phyloP scores from a whole-genome alignment of 345 rosid genomes.

The Tarenaya hassleriana region DNA sequence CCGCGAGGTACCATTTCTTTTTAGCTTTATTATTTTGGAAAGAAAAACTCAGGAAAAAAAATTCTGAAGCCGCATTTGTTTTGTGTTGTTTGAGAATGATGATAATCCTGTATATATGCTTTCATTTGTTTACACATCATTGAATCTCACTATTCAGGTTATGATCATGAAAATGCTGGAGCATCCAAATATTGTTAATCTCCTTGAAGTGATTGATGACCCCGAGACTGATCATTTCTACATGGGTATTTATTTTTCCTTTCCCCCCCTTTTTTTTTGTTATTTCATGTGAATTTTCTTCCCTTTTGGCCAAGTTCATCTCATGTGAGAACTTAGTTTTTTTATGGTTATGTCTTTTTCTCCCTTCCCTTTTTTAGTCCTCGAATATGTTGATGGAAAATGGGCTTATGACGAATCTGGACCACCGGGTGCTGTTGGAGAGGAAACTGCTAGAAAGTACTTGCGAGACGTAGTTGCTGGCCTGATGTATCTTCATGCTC shows the following conservation, averaged over 20 bases:
- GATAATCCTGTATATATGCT: constrained; percentile 7
- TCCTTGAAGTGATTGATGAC: constrained; percentile 98
- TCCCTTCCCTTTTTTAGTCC: constrained; percentile 43
- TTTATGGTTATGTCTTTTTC: background rate
- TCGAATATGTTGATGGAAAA: constrained; percentile 89
- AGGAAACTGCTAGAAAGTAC: constrained; percentile 78
- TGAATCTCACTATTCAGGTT: constrained; percentile 43
- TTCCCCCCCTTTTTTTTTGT: constrained; percentile 15
- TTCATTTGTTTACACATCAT: background rate
- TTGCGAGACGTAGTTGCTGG: constrained; percentile 83
- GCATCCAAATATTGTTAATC: constrained; percentile 97
- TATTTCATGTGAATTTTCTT: background rate
- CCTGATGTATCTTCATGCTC: constrained; percentile 87
- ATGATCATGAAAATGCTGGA: constrained; percentile 87
- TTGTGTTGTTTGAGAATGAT: background rate
- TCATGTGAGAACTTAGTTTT: background rate
- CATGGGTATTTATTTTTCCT: constrained; percentile 62
- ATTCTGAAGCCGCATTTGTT: background rate
- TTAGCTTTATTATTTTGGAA: background rate
- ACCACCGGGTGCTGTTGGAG: constrained; percentile 59
- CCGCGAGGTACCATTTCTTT: constrained; percentile 59
- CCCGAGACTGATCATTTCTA: constrained; percentile 87
- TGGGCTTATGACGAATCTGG: constrained; percentile 63
- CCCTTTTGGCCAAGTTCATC: background rate
- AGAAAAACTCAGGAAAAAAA: background rate